Conservation (phyloP, 2,329 filamentous ascomycete species). For the Cladosporium cucumerinum region DNA sequence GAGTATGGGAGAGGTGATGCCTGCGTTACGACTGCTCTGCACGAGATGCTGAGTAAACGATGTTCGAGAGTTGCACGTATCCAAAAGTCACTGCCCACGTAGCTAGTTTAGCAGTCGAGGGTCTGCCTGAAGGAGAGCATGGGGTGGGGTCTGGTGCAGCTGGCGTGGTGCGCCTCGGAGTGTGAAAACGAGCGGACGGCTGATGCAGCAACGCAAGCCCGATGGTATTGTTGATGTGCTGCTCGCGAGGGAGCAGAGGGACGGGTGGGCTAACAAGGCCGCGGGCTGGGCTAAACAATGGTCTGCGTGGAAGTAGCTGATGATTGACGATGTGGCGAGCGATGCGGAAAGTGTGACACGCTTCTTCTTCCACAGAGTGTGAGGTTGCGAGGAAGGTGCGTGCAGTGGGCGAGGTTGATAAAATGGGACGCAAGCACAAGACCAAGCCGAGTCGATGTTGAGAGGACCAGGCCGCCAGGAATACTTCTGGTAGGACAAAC, state of each 20-base stretch:
- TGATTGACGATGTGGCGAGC: neutral
- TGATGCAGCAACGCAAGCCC: neutral
- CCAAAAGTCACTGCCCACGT: conserved; percentile 1
- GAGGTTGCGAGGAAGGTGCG: neutral
- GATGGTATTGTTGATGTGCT: neutral
- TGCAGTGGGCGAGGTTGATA: neutral
- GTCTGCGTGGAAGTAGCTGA: neutral
- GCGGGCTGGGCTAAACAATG: neutral
- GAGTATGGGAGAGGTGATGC: neutral
- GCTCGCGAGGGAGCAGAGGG: neutral
- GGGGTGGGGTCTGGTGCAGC: neutral
- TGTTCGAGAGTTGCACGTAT: conserved; percentile 4
- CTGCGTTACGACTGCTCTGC: neutral
- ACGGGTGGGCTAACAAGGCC: neutral
- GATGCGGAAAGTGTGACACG: neutral
- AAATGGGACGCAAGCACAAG: neutral
- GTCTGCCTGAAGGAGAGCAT: neutral
- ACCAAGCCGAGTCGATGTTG: neutral
- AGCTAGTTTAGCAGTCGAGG: neutral
- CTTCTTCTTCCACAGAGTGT: neutral
- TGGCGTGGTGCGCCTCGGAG: neutral
- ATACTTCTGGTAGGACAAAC: neutral
- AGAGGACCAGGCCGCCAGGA: neutral
- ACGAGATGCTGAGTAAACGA: conserved; percentile 2
- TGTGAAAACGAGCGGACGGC: conserved; percentile 5